These are phyloP conservation scores for Mollisia scopiformis DNA, from an alignment of 2,329 filamentous ascomycete species.

Conservation along the genomic window DNA sequence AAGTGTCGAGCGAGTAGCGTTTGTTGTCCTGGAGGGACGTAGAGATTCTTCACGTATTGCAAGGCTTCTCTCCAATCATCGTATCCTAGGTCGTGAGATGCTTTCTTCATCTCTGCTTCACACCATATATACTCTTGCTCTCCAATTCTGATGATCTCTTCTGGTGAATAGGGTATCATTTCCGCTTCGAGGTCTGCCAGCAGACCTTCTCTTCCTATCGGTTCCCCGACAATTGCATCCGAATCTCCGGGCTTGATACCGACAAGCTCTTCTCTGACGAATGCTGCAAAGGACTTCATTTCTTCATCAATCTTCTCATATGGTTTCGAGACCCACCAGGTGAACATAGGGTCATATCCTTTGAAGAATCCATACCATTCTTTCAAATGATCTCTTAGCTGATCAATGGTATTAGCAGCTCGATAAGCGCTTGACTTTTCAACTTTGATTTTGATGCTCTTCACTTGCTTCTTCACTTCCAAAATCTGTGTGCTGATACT, in stretches of 20 bases:
- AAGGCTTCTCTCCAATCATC: slow-evolving; percentile 55
- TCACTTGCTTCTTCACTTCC: slow-evolving; percentile 40
- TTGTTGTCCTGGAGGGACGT: slow-evolving; percentile 57
- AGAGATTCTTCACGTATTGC: slow-evolving; percentile 57
- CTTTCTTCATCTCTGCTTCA: slow-evolving; percentile 54
- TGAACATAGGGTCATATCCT: slow-evolving; percentile 58
- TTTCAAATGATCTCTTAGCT: slow-evolving; percentile 44
- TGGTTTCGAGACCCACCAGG: slow-evolving; percentile 57
- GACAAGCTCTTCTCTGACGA: slow-evolving; percentile 46
- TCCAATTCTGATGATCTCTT: slow-evolving; percentile 56
- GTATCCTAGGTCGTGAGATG: slow-evolving; percentile 51
- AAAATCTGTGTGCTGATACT: slow-evolving; percentile 39
- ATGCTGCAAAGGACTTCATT: slow-evolving; percentile 40
- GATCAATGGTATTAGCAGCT: slow-evolving; percentile 45
- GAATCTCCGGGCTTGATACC: slow-evolving; percentile 47
- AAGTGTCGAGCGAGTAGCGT: slow-evolving; percentile 54
- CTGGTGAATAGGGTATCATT: slow-evolving; percentile 60
- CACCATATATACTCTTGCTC: slow-evolving; percentile 58
- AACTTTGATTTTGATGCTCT: slow-evolving; percentile 34
- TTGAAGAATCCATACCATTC: slow-evolving; percentile 56
- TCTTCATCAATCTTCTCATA: slow-evolving; percentile 43
- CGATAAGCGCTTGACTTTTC: slow-evolving; percentile 49
- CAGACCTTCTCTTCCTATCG: slow-evolving; percentile 55
- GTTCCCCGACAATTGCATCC: slow-evolving; percentile 58
- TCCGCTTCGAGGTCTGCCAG: slow-evolving; percentile 56